These are phyloP conservation scores for Ceratobasidium sp. DNA, from an alignment of 1,284 basidiomycete genomes.

Conservation along the genomic window DNA sequence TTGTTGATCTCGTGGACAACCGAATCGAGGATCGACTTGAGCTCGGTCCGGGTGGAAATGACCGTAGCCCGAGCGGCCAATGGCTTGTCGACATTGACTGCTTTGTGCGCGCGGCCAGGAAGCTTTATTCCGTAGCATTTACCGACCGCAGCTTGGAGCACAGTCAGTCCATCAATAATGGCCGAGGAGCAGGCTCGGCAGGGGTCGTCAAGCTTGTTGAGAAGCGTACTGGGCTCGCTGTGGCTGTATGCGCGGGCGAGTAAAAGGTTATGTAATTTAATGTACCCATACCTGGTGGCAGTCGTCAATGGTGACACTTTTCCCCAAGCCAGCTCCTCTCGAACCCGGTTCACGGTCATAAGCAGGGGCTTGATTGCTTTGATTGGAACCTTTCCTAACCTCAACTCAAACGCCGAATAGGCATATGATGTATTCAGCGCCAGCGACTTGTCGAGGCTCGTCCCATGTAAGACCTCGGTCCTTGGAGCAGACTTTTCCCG, in stretches of 20 bases:
- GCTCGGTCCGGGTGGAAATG: neutral
- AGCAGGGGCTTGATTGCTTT: slow-evolving; percentile 57
- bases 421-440: slow-evolving; percentile 55
- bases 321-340: slow-evolving; percentile 58
- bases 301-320: slow-evolving; percentile 45
- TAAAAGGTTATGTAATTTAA: neutral
- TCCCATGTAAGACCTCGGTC: slow-evolving; percentile 45
- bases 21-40: slow-evolving; percentile 23
- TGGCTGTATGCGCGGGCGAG: neutral
- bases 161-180: slow-evolving; percentile 13
- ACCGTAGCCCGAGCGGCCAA: neutral
- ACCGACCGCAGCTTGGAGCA: slow-evolving; percentile 17
- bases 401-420: slow-evolving; percentile 58
- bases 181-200: slow-evolving; percentile 4
- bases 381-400: slow-evolving; percentile 57
- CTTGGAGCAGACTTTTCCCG: neutral
- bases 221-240: neutral
- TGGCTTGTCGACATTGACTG: neutral
- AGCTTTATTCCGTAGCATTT: slow-evolving; percentile 31
- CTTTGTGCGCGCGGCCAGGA: neutral
- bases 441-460: slow-evolving; percentile 52
- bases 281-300: too few relatives aligned
- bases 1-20: slow-evolving; percentile 13
- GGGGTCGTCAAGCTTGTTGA: slow-evolving; percentile 7
- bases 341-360: slow-evolving; percentile 54